phyloP scores from a whole-genome alignment of 768 basidiomycete genomes.

The Tylopilus sp. region DNA sequence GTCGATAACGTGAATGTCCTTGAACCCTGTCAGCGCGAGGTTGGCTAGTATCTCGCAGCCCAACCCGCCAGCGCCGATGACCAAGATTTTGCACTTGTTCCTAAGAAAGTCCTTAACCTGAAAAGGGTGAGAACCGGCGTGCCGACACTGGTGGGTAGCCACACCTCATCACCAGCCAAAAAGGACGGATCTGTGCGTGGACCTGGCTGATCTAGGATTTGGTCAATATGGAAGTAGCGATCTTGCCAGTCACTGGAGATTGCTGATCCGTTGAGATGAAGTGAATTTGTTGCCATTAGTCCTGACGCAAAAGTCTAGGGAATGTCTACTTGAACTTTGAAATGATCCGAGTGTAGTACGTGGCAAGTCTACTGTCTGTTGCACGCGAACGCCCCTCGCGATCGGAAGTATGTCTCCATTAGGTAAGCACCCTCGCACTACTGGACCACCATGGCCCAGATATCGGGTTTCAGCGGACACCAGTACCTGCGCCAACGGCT shows the following conservation, averaged over 20 bases:
- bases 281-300: conserved; percentile 23
- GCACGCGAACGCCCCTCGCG: not conserved
- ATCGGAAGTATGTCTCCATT: conserved; percentile 8
- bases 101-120: conserved; percentile 89
- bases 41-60: conserved; percentile 98
- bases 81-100: conserved; percentile 84
- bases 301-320: conserved; percentile 9
- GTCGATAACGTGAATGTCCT: conserved; percentile 98
- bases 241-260: conserved; percentile 47
- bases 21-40: conserved; percentile 93
- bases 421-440: conserved; percentile 22
- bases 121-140: not conserved
- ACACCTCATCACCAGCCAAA: conserved; percentile 74
- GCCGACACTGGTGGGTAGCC: conserved; percentile 13
- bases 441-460: conserved; percentile 16
- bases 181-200: conserved; percentile 87
- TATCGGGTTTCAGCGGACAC: conserved; percentile 73
- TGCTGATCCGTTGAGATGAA: conserved; percentile 35
- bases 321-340: conserved; percentile 9
- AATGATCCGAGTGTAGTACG: not conserved
- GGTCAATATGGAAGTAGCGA: conserved; percentile 82
- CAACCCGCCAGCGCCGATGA: conserved; percentile 96
- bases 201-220: conserved; percentile 80
- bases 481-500: conserved; percentile 80
- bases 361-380: not conserved